Evolutionary conservation across 2,329 filamentous ascomycete genomes (phyloP).

Genomic region (Fonsecaea erecta): DNA sequence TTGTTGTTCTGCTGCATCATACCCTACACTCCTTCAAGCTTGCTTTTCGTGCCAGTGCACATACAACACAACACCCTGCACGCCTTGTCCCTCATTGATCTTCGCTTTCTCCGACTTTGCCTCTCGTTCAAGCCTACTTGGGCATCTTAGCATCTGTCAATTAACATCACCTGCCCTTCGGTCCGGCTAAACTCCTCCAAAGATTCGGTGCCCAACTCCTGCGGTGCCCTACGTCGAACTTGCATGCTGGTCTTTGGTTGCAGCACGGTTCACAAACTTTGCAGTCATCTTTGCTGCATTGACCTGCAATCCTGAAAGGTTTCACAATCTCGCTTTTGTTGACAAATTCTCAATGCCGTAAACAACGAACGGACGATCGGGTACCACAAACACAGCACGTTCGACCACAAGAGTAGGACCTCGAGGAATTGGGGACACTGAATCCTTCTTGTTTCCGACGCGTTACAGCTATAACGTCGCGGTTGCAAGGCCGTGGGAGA

Average conservation of each 20-base stretch:
- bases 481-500: background rate
- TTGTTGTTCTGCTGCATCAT: background rate
- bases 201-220: background rate
- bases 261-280: constrained; percentile 29
- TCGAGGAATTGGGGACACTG: background rate
- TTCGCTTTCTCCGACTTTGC: background rate
- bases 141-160: background rate
- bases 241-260: background rate
- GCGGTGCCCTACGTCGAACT: background rate
- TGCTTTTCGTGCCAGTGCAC: background rate
- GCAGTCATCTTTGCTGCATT: constrained; percentile 11
- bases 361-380: constrained; percentile 25
- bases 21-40: background rate
- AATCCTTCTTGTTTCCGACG: background rate
- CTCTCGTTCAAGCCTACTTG: constrained; percentile 2
- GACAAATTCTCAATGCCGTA: constrained; percentile 28
- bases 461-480: background rate
- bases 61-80: background rate
- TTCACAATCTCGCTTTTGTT: constrained; percentile 24
- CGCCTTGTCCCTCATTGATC: constrained; percentile 3
- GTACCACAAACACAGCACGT: constrained; percentile 20
- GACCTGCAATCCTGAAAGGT: constrained; percentile 18
- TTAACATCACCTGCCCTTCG: background rate
- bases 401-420: constrained; percentile 24
- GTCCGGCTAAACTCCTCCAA: background rate